A percentile compares a stretch with the other conserved stretches of the same genome.
Conservation (phyloP, 306 rosid species). For the Abrus pulchellus region DNA sequence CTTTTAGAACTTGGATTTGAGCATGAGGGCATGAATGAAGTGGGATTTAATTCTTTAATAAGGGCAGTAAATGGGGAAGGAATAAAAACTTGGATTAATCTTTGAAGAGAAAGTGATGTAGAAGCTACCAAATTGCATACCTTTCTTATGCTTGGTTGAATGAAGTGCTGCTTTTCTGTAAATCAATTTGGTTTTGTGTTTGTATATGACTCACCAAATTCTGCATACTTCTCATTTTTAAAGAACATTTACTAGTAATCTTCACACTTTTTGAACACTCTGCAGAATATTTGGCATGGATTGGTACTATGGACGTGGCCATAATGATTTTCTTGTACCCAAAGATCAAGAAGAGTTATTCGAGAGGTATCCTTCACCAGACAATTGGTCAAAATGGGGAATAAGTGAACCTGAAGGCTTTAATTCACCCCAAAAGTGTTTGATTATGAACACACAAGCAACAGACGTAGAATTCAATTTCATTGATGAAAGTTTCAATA, state of each 20-base stretch:
- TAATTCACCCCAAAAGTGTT: constrained; percentile 49
- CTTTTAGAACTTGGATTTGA: not conserved
- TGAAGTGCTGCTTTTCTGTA: not conserved
- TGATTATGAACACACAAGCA: constrained; percentile 48
- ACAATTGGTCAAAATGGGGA: constrained; percentile 79
- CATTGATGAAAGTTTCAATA: constrained; percentile 50
- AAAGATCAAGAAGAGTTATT: constrained; percentile 55
- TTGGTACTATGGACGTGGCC: constrained; percentile 61
- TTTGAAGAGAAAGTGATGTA: constrained; percentile 22
- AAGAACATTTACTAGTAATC: constrained; percentile 29
- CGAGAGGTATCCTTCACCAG: constrained; percentile 72
- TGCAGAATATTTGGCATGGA: constrained; percentile 70
- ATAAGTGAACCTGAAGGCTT: constrained; percentile 52
- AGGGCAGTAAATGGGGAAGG: not conserved
- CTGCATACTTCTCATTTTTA: constrained; percentile 24
- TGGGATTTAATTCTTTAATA: constrained; percentile 22
- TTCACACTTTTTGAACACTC: constrained; percentile 24
- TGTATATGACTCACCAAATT: not conserved
- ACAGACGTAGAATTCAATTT: constrained; percentile 51
- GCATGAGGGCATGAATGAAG: constrained; percentile 28
- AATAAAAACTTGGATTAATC: not conserved
- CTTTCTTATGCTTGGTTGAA: constrained; percentile 16
- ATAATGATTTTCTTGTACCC: constrained; percentile 63
- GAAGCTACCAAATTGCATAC: constrained; percentile 12
- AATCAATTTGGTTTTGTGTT: not conserved